Conservation (phyloP, 768 basidiomycete genomes). For the Lentinus tigrinus region DNA sequence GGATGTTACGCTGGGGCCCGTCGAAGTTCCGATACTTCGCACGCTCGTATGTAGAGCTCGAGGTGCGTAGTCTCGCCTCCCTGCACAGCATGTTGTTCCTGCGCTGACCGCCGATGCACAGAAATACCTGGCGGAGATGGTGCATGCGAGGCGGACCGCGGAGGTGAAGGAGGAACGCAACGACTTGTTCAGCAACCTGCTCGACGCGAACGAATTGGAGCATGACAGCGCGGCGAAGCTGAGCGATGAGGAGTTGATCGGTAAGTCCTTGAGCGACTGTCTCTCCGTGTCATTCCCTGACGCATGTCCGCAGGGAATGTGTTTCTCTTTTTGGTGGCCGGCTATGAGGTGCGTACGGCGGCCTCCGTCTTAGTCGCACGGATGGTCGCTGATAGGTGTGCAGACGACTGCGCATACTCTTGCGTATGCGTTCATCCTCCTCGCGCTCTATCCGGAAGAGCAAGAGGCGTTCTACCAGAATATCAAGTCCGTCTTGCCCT, state of each 20-base stretch:
- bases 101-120: conserved; percentile 9
- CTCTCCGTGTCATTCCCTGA: conserved; percentile 5
- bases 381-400: background rate
- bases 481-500: conserved; percentile 27
- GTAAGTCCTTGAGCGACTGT: background rate
- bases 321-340: conserved; percentile 50
- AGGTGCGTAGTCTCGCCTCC: conserved; percentile 12
- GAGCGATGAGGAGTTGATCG: conserved; percentile 43
- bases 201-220: conserved; percentile 46
- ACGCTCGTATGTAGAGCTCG: conserved; percentile 28
- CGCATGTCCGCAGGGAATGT: conserved; percentile 25
- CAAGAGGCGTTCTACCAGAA: conserved; percentile 38
- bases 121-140: conserved; percentile 56
- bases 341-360: conserved; percentile 44
- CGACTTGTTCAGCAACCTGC: conserved; percentile 53
- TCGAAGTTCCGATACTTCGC: conserved; percentile 22
- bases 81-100: no score
- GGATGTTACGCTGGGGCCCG: conserved; percentile 22
- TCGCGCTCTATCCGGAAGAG: conserved; percentile 40
- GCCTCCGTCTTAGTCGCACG: background rate
- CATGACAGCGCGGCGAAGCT: conserved; percentile 30
- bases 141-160: conserved; percentile 38
- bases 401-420: conserved; percentile 38
- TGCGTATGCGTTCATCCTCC: conserved; percentile 33
- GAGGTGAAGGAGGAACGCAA: conserved; percentile 39